Base-by-base conservation (phyloP, 2,329 filamentous ascomycete genomes). In the Fusarium euwallaceae region DNA sequence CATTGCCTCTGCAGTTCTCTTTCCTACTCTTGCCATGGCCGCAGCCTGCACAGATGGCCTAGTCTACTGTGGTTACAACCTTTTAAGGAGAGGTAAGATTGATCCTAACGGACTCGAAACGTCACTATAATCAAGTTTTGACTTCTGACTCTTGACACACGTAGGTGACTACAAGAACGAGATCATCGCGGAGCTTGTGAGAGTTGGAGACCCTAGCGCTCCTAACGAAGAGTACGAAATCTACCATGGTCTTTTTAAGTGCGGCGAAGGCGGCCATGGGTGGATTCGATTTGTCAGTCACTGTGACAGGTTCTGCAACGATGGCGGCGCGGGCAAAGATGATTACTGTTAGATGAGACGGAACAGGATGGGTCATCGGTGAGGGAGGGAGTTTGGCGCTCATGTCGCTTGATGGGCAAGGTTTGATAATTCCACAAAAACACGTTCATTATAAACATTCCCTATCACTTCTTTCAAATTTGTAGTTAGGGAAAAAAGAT, bases 11-110 rank as follows among this genome's bases (percentile, higher is more conserved):
- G 24, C 60, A 45, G 11, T 32, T 32, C 6, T 37, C 29, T 32
- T 51, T 6, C 60, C 60, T 10, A 37, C 22, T 24, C 60, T 62
- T 20, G 14, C 60, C 11, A 27, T 16, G 2, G 60, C 60, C 20
- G 43, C 60, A 32, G 43, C 59, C 1, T 61, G 59, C 36, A 61
- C 59, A 1, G 41, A 45, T 9, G 60, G 60, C 29, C 60, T 62
- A 5, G 20, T 34, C 20, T 62, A 62, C 60, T 62, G 60, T 4
- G 60, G 60, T 17, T 51, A 20, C 20, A 51, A 62, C 12, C 41
- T 62, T 4, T 9, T 51, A 7, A 62, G 36, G 16, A 17, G 60
- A 51, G 60, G 60, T 22, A 29, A 10, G 32, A 17, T 24, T 29
- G 1, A 6, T 17, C 6, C 29, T 6, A 10, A 11, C 2, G 0